Evolutionary conservation across 2,329 filamentous ascomycete genomes (phyloP).

Genomic region (Fonsecaea erecta): DNA sequence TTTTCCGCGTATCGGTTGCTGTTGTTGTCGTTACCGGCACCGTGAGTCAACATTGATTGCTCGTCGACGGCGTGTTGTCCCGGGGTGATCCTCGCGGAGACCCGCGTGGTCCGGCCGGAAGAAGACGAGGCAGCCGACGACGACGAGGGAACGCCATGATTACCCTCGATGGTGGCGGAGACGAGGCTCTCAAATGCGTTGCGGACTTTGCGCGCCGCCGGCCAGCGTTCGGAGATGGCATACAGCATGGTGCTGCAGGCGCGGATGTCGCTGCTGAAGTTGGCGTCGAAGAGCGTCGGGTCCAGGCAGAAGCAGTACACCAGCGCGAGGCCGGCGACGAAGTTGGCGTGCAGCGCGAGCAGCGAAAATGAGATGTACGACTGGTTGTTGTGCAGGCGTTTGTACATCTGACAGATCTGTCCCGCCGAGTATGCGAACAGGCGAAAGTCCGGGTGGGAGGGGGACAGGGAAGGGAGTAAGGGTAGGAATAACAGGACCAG

Average conservation of each 20-base stretch:
- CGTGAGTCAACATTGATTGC: neutral
- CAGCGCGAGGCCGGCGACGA: conserved; percentile 6
- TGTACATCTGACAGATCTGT: conserved; percentile 10
- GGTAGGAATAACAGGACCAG: neutral
- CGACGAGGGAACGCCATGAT: neutral
- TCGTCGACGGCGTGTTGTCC: neutral
- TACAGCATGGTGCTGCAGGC: conserved; percentile 16
- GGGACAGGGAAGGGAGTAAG: neutral
- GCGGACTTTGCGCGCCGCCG: conserved; percentile 2
- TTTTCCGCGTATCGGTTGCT: neutral
- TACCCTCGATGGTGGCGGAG: conserved; percentile 34
- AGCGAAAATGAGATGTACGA: conserved; percentile 5
- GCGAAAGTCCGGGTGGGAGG: conserved; percentile 1
- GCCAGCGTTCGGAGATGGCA: conserved; percentile 13
- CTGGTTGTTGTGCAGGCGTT: conserved; percentile 9
- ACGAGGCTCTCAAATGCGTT: conserved; percentile 6
- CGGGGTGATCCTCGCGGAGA: neutral
- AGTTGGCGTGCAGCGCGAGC: conserved; percentile 10
- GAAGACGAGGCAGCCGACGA: neutral
- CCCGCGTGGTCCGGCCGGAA: neutral
- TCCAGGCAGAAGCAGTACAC: conserved; percentile 12
- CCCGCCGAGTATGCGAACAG: conserved; percentile 7
- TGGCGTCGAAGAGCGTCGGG: neutral
- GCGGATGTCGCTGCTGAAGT: conserved; percentile 15
- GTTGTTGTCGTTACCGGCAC: neutral